Conservation (phyloP, 2,329 filamentous ascomycete genomes). For the Aspergillus felis region DNA sequence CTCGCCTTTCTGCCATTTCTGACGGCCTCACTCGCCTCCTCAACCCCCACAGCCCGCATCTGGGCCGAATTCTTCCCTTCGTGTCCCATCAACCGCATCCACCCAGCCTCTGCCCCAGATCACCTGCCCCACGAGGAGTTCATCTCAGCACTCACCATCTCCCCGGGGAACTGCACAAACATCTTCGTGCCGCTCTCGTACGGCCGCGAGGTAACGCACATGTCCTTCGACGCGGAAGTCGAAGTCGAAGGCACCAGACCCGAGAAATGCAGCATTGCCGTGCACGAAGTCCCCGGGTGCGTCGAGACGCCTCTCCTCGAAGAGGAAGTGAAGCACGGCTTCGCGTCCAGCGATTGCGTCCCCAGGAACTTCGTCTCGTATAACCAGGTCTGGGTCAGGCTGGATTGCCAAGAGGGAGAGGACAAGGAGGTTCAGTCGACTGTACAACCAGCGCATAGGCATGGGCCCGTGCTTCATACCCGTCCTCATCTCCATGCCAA, state of each 20-base stretch:
- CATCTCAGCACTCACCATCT: constrained; percentile 19
- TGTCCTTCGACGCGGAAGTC: constrained; percentile 26
- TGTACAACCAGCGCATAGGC: neutral
- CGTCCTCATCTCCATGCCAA: neutral
- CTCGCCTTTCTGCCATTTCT: constrained; percentile 18
- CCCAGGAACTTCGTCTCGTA: constrained; percentile 20
- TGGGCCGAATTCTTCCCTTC: constrained; percentile 29
- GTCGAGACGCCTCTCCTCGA: constrained; percentile 25
- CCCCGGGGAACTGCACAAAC: constrained; percentile 20
- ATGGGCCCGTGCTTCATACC: neutral
- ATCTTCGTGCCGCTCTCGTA: constrained; percentile 24
- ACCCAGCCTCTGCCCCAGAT: constrained; percentile 3
- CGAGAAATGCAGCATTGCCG: constrained; percentile 27
- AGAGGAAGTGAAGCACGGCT: constrained; percentile 16
- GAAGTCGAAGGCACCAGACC: constrained; percentile 1
- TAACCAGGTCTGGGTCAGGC: constrained; percentile 27
- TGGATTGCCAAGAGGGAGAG: constrained; percentile 24
- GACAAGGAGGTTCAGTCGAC: neutral
- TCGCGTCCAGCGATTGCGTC: constrained; percentile 23
- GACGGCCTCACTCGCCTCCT: constrained; percentile 14
- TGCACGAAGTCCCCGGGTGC: constrained; percentile 32
- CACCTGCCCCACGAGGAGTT: constrained; percentile 19
- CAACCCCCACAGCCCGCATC: constrained; percentile 21
- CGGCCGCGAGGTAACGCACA: constrained; percentile 19
- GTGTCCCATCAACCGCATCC: constrained; percentile 17